Evolutionary conservation across 495 filamentous ascomycete genomes (phyloP).

Genomic region (Lophiotrema nucula): DNA sequence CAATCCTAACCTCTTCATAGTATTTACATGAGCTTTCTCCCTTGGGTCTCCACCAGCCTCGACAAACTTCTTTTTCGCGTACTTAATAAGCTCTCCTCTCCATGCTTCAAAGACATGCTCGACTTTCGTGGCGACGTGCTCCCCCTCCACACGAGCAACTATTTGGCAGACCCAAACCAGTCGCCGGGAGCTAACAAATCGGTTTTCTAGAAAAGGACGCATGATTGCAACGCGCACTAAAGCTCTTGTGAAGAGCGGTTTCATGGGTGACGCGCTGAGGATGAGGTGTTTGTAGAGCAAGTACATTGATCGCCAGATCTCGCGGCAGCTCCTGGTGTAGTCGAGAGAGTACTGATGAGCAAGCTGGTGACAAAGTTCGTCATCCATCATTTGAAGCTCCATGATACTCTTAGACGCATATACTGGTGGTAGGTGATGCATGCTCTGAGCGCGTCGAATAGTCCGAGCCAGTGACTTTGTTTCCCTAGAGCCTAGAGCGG

Average conservation of each 20-base stretch:
- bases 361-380: slow-evolving; percentile 21
- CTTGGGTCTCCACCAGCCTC: not conserved
- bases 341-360: slow-evolving; percentile 28
- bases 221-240: slow-evolving; percentile 12
- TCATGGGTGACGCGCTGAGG: slow-evolving; percentile 5
- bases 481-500: too few species aligned
- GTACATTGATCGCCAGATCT: slow-evolving; percentile 4
- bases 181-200: slow-evolving; percentile 12
- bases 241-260: slow-evolving; percentile 23
- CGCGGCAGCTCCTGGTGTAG: not conserved
- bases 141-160: slow-evolving; percentile 23
- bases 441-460: too few species aligned
- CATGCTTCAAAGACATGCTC: slow-evolving; percentile 16
- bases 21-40: slow-evolving; percentile 19
- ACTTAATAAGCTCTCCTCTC: slow-evolving; percentile 20
- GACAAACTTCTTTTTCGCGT: not conserved
- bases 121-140: slow-evolving; percentile 9
- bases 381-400: not conserved
- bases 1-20: slow-evolving; percentile 22
- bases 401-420: not conserved
- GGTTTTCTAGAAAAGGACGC: slow-evolving; percentile 18
- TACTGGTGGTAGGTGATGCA: too few species aligned
- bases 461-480: too few species aligned
- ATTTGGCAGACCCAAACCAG: slow-evolving; percentile 7
- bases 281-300: slow-evolving; percentile 22